Evolutionary conservation across 495 filamentous ascomycete species (phyloP).

Genomic region (Annulohypoxylon maeteangense): DNA sequence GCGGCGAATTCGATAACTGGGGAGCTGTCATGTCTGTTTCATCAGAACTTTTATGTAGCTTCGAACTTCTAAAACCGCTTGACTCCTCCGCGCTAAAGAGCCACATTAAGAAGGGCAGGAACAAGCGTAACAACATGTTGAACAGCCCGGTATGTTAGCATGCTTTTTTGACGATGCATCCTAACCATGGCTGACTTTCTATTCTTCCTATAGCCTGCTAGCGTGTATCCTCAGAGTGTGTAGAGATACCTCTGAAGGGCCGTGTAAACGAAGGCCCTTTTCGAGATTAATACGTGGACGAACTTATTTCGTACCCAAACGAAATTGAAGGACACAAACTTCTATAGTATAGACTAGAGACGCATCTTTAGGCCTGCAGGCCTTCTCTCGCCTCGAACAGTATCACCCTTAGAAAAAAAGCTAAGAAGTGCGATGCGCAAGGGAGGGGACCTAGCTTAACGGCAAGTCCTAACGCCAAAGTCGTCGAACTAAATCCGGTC

Average conservation of each 20-base stretch:
- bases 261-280: constrained; percentile 6
- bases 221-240: constrained; percentile 63
- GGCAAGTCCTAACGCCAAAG: constrained; percentile 35
- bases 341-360: constrained; percentile 28
- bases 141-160: constrained; percentile 84
- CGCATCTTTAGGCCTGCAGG: constrained; percentile 32
- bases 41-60: constrained; percentile 91
- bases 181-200: constrained; percentile 32
- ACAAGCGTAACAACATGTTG: constrained; percentile 87
- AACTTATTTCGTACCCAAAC: constrained; percentile 37
- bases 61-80: constrained; percentile 94
- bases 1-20: constrained; percentile 99
- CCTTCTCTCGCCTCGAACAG: constrained; percentile 33
- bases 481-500: constrained; percentile 36
- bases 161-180: not conserved
- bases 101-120: constrained; percentile 98
- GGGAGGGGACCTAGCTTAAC: constrained; percentile 25
- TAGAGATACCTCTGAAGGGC: constrained; percentile 42
- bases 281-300: constrained; percentile 15
- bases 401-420: constrained; percentile 21
- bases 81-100: constrained; percentile 98
- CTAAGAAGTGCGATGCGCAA: constrained; percentile 17
- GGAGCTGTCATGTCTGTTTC: constrained; percentile 99
- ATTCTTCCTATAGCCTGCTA: constrained; percentile 51
- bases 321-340: constrained; percentile 23